Evolutionary conservation across 139 green algal species (phyloP).

Genomic region (Haematococcus sp.): DNA sequence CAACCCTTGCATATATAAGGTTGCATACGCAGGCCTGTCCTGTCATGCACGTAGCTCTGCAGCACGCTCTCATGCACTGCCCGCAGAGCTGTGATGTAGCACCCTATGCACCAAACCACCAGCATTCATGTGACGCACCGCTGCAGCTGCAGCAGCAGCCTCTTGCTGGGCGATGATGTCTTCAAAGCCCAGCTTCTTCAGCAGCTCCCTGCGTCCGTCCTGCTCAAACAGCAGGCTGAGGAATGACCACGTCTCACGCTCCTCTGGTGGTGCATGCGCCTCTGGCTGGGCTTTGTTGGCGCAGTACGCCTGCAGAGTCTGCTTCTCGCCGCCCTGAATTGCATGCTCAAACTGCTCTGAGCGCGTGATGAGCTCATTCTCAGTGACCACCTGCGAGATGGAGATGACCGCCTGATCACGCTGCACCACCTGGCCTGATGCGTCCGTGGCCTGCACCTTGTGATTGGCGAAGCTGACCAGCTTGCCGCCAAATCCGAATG

Average conservation of each 20-base stretch:
- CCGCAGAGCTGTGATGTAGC: too few relatives aligned
- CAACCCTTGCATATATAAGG: too few relatives aligned
- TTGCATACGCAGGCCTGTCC: too few relatives aligned
- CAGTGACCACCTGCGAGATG: slow-evolving; percentile 58
- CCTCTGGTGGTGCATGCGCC: slow-evolving; percentile 34
- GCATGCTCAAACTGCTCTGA: slow-evolving; percentile 78
- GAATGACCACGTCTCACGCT: slow-evolving; percentile 93
- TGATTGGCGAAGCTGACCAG: slow-evolving; percentile 68
- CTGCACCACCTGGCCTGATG: slow-evolving; percentile 28
- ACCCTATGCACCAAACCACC: too few relatives aligned
- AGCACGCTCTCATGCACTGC: too few relatives aligned
- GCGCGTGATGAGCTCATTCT: slow-evolving; percentile 62
- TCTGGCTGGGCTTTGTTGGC: slow-evolving; percentile 37
- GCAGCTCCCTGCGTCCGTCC: slow-evolving; percentile 73
- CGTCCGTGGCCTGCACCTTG: slow-evolving; percentile 44
- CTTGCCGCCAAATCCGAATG: slow-evolving; percentile 88
- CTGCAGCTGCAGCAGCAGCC: slow-evolving; percentile 19
- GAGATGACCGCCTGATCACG: slow-evolving; percentile 18
- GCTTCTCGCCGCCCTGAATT: slow-evolving; percentile 63
- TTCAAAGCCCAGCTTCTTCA: slow-evolving; percentile 84
- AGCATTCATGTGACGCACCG: slow-evolving; percentile 3
- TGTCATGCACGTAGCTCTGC: too few relatives aligned
- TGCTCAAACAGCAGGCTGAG: slow-evolving; percentile 89
- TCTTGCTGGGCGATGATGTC: slow-evolving; percentile 40
- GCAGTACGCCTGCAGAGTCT: slow-evolving; percentile 75